Evolutionary conservation across 441 rosid genomes (phyloP).

Genomic region (Gossypium davidsonii): DNA sequence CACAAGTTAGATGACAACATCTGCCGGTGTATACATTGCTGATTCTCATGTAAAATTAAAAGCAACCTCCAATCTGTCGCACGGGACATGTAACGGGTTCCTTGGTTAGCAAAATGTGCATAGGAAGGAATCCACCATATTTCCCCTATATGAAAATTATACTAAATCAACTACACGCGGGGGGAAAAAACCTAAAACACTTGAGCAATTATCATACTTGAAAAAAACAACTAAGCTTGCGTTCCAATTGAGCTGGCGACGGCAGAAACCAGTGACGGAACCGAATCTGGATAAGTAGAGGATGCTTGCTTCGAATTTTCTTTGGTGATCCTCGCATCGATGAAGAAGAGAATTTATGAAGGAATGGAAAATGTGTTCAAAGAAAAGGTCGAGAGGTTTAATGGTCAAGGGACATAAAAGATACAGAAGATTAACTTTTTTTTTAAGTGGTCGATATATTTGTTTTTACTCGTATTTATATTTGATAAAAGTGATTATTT

Average conservation of each 20-base stretch:
- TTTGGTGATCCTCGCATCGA: neutral
- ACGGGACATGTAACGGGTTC: slow-evolving; percentile 93
- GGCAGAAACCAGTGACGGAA: slow-evolving; percentile 5
- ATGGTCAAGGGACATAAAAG: no score
- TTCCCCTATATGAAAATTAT: slow-evolving; percentile 28
- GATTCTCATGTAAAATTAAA: slow-evolving; percentile 85
- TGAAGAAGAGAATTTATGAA: neutral
- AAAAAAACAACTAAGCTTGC: no score
- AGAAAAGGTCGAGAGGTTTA: no score
- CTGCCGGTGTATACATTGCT: slow-evolving; percentile 49
- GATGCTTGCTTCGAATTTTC: neutral
- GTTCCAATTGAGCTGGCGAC: neutral
- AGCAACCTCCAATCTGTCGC: slow-evolving; percentile 95
- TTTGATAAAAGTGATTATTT: no score
- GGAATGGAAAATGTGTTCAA: neutral
- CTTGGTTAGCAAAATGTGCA: slow-evolving; percentile 90
- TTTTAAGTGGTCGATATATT: no score
- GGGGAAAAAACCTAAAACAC: no score
- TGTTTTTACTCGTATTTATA: no score
- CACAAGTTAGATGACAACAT: no score
- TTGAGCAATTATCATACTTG: no score
- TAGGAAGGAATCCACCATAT: slow-evolving; percentile 96
- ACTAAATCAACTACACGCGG: no score
- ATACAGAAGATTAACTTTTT: no score
- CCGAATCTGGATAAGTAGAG: slow-evolving; percentile 19